Conservation (phyloP, 768 basidiomycete species). For the Trametes punicea region DNA sequence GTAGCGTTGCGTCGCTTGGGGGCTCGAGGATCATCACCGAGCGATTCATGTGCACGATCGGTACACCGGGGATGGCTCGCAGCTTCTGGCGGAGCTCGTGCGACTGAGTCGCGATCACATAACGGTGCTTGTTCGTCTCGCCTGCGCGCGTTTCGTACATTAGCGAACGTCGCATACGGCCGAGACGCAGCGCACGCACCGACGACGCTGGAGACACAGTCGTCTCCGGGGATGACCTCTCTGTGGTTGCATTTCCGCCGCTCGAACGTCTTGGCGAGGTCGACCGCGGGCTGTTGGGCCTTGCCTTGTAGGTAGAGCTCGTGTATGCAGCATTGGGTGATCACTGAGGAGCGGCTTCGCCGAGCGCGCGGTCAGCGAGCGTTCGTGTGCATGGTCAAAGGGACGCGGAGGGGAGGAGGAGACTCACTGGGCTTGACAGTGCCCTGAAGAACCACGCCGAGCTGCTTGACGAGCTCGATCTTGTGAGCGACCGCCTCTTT, state of each 20-base stretch:
- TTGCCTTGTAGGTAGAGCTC: slow-evolving; percentile 86
- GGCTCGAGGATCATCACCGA: slow-evolving; percentile 93
- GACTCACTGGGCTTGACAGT: slow-evolving; percentile 88
- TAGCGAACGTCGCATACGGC: background rate
- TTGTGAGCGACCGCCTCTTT: slow-evolving; percentile 63
- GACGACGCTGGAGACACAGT: slow-evolving; percentile 78
- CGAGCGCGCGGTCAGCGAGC: slow-evolving; percentile 25
- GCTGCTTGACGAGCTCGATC: slow-evolving; percentile 72
- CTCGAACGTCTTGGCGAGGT: slow-evolving; percentile 92
- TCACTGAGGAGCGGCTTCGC: slow-evolving; percentile 71
- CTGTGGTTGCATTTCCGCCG: slow-evolving; percentile 93
- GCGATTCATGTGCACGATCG: slow-evolving; percentile 87
- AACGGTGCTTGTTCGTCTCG: slow-evolving; percentile 86
- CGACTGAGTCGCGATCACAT: slow-evolving; percentile 85
- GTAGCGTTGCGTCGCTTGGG: slow-evolving; percentile 73
- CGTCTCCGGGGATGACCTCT: slow-evolving; percentile 79
- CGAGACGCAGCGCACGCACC: too few species aligned
- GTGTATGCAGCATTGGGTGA: slow-evolving; percentile 96
- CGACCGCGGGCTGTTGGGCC: slow-evolving; percentile 68
- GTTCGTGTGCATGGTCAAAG: background rate
- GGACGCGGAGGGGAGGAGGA: background rate
- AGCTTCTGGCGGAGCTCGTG: slow-evolving; percentile 65
- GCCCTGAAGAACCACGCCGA: slow-evolving; percentile 78
- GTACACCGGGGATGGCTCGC: slow-evolving; percentile 76
- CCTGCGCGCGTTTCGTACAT: slow-evolving; percentile 39